Percentiles rank a stretch among this genome's conserved stretches.
phyloP scores from a whole-genome alignment of 78 protist species.

The Cavenderia fasciculata region DNA sequence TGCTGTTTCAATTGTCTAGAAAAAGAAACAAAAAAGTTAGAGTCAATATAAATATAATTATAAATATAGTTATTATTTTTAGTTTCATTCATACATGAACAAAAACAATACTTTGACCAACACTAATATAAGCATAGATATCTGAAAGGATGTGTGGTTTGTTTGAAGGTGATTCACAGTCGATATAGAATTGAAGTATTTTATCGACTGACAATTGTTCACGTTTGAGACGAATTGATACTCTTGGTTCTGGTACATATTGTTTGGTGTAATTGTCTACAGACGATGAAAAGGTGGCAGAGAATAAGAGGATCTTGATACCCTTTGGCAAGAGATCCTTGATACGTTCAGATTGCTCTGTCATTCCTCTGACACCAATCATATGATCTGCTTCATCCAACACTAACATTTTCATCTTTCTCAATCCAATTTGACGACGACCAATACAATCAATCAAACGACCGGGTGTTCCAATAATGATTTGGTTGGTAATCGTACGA shows the following conservation, averaged over 20 bases:
- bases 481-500: too few relatives aligned
- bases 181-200: slow-evolving; percentile 89
- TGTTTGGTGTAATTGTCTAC: slow-evolving; percentile 18
- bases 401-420: slow-evolving; percentile 72
- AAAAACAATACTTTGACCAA: slow-evolving; percentile 92
- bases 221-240: slow-evolving; percentile 71
- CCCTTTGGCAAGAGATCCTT: slow-evolving; percentile 15
- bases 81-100: slow-evolving; percentile 44
- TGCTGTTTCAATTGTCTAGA: slow-evolving; percentile 11
- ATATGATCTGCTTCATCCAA: slow-evolving; percentile 92
- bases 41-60: slow-evolving; percentile 73
- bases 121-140: slow-evolving; percentile 82
- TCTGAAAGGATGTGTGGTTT: slow-evolving; percentile 84
- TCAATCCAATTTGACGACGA: slow-evolving; percentile 11
- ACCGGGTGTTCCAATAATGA: slow-evolving; percentile 95
- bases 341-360: slow-evolving; percentile 68
- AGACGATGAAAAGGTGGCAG: slow-evolving; percentile 86
- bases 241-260: slow-evolving; percentile 78
- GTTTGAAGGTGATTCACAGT: slow-evolving; percentile 39
- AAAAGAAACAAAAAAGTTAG: not conserved
- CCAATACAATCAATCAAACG: slow-evolving; percentile 34
- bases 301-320: slow-evolving; percentile 78
- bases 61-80: slow-evolving; percentile 76
- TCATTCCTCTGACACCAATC: slow-evolving; percentile 49
- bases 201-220: slow-evolving; percentile 88